phyloP scores from a whole-genome alignment of 441 rosid genomes.

The Populus hybrid region DNA sequence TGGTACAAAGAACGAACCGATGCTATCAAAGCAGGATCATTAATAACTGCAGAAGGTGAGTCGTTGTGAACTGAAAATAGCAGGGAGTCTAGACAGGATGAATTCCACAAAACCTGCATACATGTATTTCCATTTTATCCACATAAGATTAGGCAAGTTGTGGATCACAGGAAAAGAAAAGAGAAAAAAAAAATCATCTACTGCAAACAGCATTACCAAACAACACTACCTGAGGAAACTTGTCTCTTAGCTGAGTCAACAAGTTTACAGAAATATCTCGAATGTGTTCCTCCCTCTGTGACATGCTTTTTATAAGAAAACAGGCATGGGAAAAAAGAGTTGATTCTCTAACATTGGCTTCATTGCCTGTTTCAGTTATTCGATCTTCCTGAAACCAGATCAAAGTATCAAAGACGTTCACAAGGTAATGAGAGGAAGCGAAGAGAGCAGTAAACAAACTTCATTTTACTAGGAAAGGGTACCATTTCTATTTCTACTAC shows the following conservation, averaged over 20 bases:
- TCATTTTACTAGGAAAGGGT: constrained; percentile 4
- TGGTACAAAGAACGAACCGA: constrained; percentile 87
- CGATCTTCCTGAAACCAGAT: constrained; percentile 80
- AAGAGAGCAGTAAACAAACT: not conserved
- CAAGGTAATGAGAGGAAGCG: not conserved
- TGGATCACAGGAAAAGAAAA: constrained; percentile 12
- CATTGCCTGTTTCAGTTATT: constrained; percentile 68
- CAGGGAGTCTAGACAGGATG: constrained; percentile 85
- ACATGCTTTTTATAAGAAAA: constrained; percentile 91
- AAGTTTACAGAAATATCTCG: constrained; percentile 86
- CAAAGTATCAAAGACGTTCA: constrained; percentile 23
- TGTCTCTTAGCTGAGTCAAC: constrained; percentile 89
- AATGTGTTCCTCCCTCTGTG: constrained; percentile 92
- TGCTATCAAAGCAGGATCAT: constrained; percentile 81
- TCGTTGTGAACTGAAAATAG: constrained; percentile 74
- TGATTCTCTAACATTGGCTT: constrained; percentile 77
- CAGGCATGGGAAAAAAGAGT: constrained; percentile 80
- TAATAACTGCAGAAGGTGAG: constrained; percentile 60
- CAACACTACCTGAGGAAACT: constrained; percentile 84
- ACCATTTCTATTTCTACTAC: not conserved
- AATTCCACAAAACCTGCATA: constrained; percentile 94
- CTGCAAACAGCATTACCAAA: constrained; percentile 8
- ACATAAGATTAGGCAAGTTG: constrained; percentile 18
- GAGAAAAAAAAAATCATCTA: constrained; percentile 2
- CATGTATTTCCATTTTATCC: constrained; percentile 17